These are phyloP conservation scores for Russula vinacea DNA, from an alignment of 768 basidiomycete species.

Conservation along the genomic window DNA sequence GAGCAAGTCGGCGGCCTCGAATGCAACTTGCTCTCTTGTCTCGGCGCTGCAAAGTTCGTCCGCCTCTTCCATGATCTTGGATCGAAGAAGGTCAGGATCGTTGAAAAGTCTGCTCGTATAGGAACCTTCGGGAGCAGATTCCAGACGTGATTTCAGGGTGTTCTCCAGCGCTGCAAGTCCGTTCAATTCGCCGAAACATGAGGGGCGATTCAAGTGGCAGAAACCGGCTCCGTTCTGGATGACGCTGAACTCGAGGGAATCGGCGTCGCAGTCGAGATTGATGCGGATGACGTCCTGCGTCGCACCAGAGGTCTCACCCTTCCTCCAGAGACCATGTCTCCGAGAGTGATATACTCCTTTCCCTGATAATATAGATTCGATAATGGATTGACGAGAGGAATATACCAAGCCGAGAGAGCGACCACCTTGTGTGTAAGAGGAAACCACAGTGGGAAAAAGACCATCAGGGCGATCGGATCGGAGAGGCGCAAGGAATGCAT, in stretches of 20 bases:
- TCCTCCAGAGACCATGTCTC: constrained; percentile 93
- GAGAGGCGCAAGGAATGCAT: constrained; percentile 81
- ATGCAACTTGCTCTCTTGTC: constrained; percentile 78
- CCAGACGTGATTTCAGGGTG: constrained; percentile 68
- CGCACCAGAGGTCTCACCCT: constrained; percentile 94
- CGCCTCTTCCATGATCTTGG: constrained; percentile 98
- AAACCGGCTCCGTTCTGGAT: constrained; percentile 88
- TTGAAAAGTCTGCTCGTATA: constrained; percentile 88
- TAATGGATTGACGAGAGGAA: constrained; percentile 82
- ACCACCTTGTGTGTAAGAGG: constrained; percentile 61
- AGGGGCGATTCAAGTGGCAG: constrained; percentile 83
- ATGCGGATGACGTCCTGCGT: constrained; percentile 85
- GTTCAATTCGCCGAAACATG: constrained; percentile 83
- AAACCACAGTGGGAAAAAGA: constrained; percentile 89
- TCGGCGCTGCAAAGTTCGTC: constrained; percentile 89
- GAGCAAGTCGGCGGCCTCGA: constrained; percentile 91
- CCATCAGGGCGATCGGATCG: constrained; percentile 87
- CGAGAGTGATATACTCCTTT: constrained; percentile 96
- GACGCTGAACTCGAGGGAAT: constrained; percentile 88
- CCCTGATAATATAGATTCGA: constrained; percentile 81
- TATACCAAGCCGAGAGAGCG: constrained; percentile 90
- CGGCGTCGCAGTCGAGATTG: constrained; percentile 86
- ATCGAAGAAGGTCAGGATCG: constrained; percentile 73
- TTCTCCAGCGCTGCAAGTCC: constrained; percentile 80
- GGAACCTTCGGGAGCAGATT: constrained; percentile 80